Evolutionary conservation across 176 grass and related monocot species (phyloP).

Genomic region (Oryza rufipogon): DNA sequence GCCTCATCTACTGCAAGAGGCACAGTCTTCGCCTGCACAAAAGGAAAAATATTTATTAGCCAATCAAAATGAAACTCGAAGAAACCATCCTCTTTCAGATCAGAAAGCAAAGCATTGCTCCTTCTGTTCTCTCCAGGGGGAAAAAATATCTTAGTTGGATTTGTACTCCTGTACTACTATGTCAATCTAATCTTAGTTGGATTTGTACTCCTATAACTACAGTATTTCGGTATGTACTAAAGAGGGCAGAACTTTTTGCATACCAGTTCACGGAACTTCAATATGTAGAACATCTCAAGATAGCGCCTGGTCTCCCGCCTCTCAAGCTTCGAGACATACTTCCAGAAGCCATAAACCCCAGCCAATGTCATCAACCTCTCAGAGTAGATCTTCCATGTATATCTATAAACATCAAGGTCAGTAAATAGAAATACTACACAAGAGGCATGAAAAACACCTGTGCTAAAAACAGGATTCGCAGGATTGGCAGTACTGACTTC

Average conservation of each 20-base stretch:
- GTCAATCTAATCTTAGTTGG: not conserved
- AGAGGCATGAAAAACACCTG: conserved; percentile 17
- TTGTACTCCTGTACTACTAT: not conserved
- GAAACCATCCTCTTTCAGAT: not conserved
- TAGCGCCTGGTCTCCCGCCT: conserved; percentile 82
- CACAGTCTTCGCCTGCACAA: conserved; percentile 68
- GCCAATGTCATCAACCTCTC: conserved; percentile 94
- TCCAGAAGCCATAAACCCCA: conserved; percentile 96
- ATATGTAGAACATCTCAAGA: conserved; percentile 96
- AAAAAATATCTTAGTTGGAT: not conserved
- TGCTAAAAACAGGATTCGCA: not conserved
- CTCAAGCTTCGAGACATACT: conserved; percentile 93
- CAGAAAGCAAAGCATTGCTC: not conserved
- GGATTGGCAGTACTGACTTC: conserved; percentile 47
- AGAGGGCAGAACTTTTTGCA: not conserved
- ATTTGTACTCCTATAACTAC: not conserved
- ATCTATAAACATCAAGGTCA: conserved; percentile 45
- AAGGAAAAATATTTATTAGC: not conserved
- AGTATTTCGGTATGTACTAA: not conserved
- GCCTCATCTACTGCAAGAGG: conserved; percentile 65
- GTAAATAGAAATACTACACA: conserved; percentile 19
- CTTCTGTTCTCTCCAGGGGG: not conserved
- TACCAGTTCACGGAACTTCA: conserved; percentile 88
- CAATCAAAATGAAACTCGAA: conserved; percentile 9
- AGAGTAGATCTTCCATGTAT: conserved; percentile 98